A percentile compares a stretch with the other conserved stretches of the same genome.
These are phyloP conservation scores for Quercus phellos DNA, from an alignment of 331 rosid genomes.

Conservation along the genomic window DNA sequence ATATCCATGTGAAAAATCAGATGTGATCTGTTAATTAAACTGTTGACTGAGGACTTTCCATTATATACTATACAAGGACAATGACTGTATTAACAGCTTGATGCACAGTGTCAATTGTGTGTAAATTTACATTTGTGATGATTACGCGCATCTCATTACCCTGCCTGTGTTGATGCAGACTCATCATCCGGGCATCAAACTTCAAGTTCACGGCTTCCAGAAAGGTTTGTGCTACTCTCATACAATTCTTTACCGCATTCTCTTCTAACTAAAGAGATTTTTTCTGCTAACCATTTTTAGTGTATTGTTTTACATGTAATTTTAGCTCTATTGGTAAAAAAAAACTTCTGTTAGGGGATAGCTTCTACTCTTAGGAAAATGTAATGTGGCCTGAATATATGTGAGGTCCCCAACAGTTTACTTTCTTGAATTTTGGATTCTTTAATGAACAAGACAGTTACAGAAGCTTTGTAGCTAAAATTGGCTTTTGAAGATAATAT, in stretches of 20 bases:
- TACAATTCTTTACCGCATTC: not conserved
- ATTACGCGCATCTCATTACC: not conserved
- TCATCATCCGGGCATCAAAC: conserved; percentile 60
- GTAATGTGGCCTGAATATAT: not conserved
- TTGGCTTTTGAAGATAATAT: no score
- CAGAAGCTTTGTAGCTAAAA: not conserved
- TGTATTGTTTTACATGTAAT: not conserved
- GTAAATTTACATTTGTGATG: not conserved
- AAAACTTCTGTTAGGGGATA: not conserved
- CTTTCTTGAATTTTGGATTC: not conserved
- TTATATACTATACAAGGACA: not conserved
- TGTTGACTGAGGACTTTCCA: not conserved
- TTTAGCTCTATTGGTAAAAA: not conserved
- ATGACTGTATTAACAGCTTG: not conserved
- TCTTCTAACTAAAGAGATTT: conserved; percentile 7
- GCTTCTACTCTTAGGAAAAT: conserved; percentile 8
- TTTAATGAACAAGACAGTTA: not conserved
- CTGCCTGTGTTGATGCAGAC: conserved; percentile 40
- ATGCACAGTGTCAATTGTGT: not conserved
- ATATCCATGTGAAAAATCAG: not conserved
- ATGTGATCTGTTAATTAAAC: not conserved
- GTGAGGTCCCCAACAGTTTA: not conserved
- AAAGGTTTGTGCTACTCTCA: conserved; percentile 56
- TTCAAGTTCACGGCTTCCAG: conserved; percentile 74
- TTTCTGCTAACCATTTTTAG: not conserved